phyloP scores from a whole-genome alignment of 2,329 filamentous ascomycete species.

The Pseudogymnoascus sp. region DNA sequence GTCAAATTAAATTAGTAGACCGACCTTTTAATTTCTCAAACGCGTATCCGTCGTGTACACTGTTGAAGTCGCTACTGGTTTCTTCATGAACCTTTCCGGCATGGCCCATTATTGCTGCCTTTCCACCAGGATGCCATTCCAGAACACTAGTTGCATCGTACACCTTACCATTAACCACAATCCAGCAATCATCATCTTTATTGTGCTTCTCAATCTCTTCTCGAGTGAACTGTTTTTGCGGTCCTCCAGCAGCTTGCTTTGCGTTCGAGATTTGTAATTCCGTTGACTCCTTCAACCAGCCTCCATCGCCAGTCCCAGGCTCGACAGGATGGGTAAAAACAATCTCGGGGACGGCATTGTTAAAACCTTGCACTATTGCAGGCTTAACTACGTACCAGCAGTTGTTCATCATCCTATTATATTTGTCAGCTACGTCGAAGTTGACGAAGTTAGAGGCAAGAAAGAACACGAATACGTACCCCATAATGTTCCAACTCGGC shows the following conservation, averaged over 20 bases:
- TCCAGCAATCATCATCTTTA: constrained; percentile 41
- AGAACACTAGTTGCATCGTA: constrained; percentile 42
- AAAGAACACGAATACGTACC: constrained; percentile 3
- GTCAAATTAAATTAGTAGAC: background rate
- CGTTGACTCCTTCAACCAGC: constrained; percentile 43
- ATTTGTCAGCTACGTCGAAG: background rate
- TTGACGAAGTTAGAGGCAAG: background rate
- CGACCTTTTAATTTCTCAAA: constrained; percentile 40
- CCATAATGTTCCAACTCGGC: constrained; percentile 41
- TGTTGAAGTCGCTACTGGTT: constrained; percentile 41
- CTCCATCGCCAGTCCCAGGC: constrained; percentile 34
- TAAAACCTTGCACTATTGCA: constrained; percentile 23
- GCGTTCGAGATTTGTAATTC: constrained; percentile 37
- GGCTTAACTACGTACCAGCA: constrained; percentile 40
- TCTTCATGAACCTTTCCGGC: constrained; percentile 42
- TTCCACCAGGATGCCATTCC: constrained; percentile 42
- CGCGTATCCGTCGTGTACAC: constrained; percentile 44
- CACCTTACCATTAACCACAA: constrained; percentile 44
- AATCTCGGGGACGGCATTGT: constrained; percentile 19
- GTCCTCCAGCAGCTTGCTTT: constrained; percentile 36
- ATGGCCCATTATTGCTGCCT: constrained; percentile 39
- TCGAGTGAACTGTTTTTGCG: constrained; percentile 43
- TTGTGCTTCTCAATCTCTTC: constrained; percentile 46
- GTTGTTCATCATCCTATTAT: constrained; percentile 45
- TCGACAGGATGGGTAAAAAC: constrained; percentile 41